These are phyloP conservation scores for Castanospermum australe DNA, from an alignment of 306 rosid genomes.

Conservation along the genomic window DNA sequence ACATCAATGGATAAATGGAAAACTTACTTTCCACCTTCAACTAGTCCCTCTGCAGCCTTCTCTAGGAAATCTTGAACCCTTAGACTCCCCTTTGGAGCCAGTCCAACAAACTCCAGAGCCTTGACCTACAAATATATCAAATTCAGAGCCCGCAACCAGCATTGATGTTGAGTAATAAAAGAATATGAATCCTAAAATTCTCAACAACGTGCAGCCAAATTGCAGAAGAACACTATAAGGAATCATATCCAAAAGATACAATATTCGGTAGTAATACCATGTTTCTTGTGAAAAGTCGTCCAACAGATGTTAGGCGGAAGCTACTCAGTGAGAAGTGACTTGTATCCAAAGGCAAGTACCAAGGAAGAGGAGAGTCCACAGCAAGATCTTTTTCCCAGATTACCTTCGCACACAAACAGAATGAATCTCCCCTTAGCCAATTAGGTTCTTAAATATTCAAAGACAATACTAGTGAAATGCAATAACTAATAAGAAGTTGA, in stretches of 20 bases:
- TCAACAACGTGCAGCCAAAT: not conserved
- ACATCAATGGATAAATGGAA: not conserved
- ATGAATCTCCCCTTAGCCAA: not conserved
- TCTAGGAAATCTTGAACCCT: slow-evolving; percentile 91
- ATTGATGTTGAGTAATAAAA: not conserved
- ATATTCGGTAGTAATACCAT: slow-evolving; percentile 52
- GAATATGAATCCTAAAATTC: not conserved
- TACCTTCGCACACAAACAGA: slow-evolving; percentile 46
- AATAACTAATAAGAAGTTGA: not conserved
- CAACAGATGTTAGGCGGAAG: slow-evolving; percentile 82
- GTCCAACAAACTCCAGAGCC: slow-evolving; percentile 64
- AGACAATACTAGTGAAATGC: slow-evolving; percentile 2
- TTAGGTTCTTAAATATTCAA: not conserved
- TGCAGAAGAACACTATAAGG: not conserved
- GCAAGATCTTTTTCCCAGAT: slow-evolving; percentile 91
- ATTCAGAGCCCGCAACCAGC: slow-evolving; percentile 8
- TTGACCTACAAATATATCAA: slow-evolving; percentile 58
- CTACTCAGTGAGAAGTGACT: slow-evolving; percentile 85
- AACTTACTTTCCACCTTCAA: slow-evolving; percentile 99
- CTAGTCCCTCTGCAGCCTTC: slow-evolving; percentile 92
- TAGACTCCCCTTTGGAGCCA: slow-evolving; percentile 93
- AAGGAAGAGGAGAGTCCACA: slow-evolving; percentile 63
- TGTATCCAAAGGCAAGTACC: slow-evolving; percentile 94
- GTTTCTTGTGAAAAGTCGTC: slow-evolving; percentile 81
- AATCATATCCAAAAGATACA: not conserved